Evolutionary conservation across 148 eudicot genomes (phyloP), one percentile per base, ranked within the genome.

Genomic region (Tetragonia tetragonoides): DNA sequence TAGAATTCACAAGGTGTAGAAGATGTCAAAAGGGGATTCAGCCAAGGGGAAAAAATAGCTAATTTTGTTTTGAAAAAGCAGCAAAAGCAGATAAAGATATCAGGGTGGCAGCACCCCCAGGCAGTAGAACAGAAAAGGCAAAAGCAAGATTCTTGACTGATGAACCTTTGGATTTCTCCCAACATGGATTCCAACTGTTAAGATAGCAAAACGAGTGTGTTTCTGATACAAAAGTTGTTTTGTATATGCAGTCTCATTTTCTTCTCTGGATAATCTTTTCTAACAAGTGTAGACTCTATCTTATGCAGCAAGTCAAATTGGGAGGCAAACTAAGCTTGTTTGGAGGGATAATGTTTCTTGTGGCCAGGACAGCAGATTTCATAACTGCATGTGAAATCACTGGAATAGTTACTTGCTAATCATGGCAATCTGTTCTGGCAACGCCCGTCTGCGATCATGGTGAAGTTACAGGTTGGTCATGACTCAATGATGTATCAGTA

Each of bases 321-420:
- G 89, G 66, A 87, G 93, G 68, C 99, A 95, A 84, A 90, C 93
- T 61, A 93, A 85, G 89, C 91, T 95, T 78, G 80, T 90, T 23
- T 93, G 99, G 97, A 81, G 87, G 46, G 88, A 91, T 59, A 82
- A 77, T 66, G 63, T 49, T 42, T 77, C 73, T 42, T 62, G 41
- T 75, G 75, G 65, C 68, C 77, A 70, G 80, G 77, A 40, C 64
- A 71, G 14, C 41, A 67, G 75, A 57, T 67, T 69, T 62, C 44
- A 67, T 57, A 68, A 68, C 7, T 75, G 61, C 47, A 23, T 64
- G 46, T 44, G 66, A 68, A 24, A 23, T 82, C 21, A 18, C 23
- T 4, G 44, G 34, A 28, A 1, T 28, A 0, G 34, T 28, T 28
- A 34, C 44, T 47, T 44, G 42, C 40, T 68, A 7, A 67, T 75